These are phyloP conservation scores for Stephania japonica DNA, from an alignment of 164 flowering plant genomes.

Conservation along the genomic window DNA sequence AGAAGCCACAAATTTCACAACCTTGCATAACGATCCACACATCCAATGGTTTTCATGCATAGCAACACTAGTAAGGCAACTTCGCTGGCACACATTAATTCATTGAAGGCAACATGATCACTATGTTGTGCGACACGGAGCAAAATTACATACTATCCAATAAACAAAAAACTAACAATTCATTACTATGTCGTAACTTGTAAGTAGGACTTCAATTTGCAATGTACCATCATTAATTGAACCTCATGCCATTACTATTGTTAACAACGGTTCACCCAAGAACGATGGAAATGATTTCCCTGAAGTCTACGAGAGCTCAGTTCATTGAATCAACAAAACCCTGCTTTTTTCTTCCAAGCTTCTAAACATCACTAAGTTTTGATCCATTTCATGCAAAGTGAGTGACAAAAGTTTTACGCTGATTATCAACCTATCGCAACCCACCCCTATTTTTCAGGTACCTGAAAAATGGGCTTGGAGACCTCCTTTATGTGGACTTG, in stretches of 20 bases:
- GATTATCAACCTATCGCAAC: too few relatives aligned
- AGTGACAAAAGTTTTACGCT: too few relatives aligned
- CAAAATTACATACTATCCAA: neutral
- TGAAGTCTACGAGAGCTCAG: slow-evolving; percentile 17
- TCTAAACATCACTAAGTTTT: too few relatives aligned
- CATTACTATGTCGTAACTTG: neutral
- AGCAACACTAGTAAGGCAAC: slow-evolving; percentile 2
- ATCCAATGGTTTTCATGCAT: neutral
- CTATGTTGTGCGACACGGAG: neutral
- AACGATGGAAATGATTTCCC: slow-evolving; percentile 20
- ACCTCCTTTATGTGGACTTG: too few relatives aligned
- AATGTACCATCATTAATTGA: slow-evolving; percentile 27
- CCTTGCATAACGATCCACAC: neutral
- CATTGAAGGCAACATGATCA: neutral
- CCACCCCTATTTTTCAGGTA: too few relatives aligned
- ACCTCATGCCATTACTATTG: slow-evolving; percentile 8
- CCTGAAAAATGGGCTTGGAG: too few relatives aligned
- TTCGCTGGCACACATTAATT: neutral
- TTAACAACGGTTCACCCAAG: slow-evolving; percentile 25
- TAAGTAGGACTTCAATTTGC: neutral
- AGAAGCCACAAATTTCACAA: neutral
- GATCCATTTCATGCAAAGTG: too few relatives aligned
- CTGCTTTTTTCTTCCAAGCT: slow-evolving; percentile 21
- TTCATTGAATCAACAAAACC: slow-evolving; percentile 11
- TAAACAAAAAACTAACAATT: too few relatives aligned